These are phyloP conservation scores for Aureobasidium melanogenum DNA, from an alignment of 2,329 filamentous ascomycete species.

Conservation along the genomic window DNA sequence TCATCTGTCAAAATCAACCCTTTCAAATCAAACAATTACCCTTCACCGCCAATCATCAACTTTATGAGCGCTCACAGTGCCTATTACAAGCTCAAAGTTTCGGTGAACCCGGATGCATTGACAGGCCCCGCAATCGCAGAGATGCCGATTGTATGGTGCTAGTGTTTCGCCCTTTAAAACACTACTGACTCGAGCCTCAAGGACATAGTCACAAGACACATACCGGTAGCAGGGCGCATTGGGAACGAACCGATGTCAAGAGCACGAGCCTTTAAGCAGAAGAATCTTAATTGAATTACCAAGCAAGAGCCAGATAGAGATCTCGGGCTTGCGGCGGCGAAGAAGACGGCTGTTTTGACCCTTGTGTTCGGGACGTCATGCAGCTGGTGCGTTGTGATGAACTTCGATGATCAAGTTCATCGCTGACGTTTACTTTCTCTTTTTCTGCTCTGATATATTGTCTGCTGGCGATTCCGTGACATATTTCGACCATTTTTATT, in stretches of 20 bases:
- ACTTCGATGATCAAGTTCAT: background rate
- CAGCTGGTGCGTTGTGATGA: background rate
- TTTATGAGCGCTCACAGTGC: background rate
- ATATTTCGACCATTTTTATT: background rate
- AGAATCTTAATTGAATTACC: background rate
- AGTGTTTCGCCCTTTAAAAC: conserved; percentile 7
- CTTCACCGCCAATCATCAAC: background rate
- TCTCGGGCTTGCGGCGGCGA: background rate
- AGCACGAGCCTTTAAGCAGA: background rate
- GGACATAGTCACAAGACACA: background rate
- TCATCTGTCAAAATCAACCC: background rate
- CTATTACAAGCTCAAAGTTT: conserved; percentile 3
- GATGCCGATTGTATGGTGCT: background rate
- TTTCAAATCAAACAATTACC: background rate
- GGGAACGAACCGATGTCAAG: background rate
- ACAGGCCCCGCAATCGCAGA: conserved; percentile 9
- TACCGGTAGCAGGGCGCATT: background rate
- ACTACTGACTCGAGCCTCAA: conserved; percentile 4
- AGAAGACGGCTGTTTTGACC: conserved; percentile 1
- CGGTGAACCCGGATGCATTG: conserved; percentile 3
- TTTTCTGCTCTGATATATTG: background rate
- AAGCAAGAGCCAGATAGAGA: conserved; percentile 3
- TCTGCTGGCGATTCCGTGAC: background rate
- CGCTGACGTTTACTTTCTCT: conserved; percentile 6
- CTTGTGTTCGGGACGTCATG: conserved; percentile 7